Evolutionary conservation across 805 yeast genomes (phyloP).

Genomic region (Wickerhamomyces kurtzmanii): DNA sequence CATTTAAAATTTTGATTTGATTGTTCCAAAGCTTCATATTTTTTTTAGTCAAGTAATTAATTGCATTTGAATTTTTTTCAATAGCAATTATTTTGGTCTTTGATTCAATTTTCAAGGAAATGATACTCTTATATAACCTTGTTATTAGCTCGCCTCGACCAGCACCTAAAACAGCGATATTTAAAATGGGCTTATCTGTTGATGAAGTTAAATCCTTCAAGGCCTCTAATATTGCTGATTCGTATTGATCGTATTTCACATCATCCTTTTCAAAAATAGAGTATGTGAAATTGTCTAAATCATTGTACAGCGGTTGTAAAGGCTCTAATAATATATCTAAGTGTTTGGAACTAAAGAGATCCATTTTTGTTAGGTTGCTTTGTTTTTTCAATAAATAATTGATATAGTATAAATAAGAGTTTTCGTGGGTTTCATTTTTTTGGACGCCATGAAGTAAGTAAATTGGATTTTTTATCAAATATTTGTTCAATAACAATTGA

Average conservation of each 20-base stretch:
- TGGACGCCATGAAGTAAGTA: slow-evolving; percentile 46
- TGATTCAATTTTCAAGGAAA: slow-evolving; percentile 14
- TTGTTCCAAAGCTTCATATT: slow-evolving; percentile 44
- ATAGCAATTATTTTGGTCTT: slow-evolving; percentile 40
- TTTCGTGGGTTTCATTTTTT: slow-evolving; percentile 23
- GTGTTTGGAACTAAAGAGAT: slow-evolving; percentile 19
- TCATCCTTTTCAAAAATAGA: slow-evolving; percentile 62
- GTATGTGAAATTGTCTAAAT: slow-evolving; percentile 53
- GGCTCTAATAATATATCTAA: slow-evolving; percentile 35
- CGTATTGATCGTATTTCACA: slow-evolving; percentile 61
- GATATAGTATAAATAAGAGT: slow-evolving; percentile 31
- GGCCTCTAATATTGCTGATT: slow-evolving; percentile 50
- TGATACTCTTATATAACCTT: slow-evolving; percentile 32
- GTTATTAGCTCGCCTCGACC: slow-evolving; percentile 81
- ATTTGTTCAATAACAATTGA: slow-evolving; percentile 37
- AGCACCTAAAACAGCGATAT: slow-evolving; percentile 68
- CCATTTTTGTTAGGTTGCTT: slow-evolving; percentile 19
- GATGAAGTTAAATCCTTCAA: slow-evolving; percentile 24
- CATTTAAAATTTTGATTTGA: slow-evolving; percentile 37
- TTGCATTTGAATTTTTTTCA: slow-evolving; percentile 65
- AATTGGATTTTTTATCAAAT: slow-evolving; percentile 27
- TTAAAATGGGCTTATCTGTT: slow-evolving; percentile 12
- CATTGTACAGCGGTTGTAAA: slow-evolving; percentile 56
- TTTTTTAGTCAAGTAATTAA: slow-evolving; percentile 34
- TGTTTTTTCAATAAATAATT: slow-evolving; percentile 28